Conservation (phyloP, 2,329 filamentous ascomycete species). For the Aureobasidium lini region DNA sequence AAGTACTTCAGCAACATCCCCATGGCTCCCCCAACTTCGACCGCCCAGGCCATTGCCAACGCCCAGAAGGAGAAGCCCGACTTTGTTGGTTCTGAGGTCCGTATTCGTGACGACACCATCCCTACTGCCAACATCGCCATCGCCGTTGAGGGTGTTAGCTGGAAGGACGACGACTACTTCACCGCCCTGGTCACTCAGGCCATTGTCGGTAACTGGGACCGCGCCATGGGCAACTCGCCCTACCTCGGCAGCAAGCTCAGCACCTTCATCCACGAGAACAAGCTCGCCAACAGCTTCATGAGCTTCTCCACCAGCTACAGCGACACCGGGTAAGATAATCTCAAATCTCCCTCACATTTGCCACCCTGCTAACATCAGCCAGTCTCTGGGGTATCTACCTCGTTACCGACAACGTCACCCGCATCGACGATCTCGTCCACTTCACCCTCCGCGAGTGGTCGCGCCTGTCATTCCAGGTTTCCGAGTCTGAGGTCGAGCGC, state of each 20-base stretch:
- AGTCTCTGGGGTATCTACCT: conserved; percentile 99
- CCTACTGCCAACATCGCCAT: conserved; percentile 96
- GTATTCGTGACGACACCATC: conserved; percentile 92
- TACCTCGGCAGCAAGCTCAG: conserved; percentile 98
- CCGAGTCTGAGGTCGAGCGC: conserved; percentile 86
- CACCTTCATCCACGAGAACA: conserved; percentile 86
- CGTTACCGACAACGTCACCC: conserved; percentile 79
- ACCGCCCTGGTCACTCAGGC: conserved; percentile 95
- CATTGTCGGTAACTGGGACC: conserved; percentile 99
- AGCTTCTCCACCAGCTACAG: conserved; percentile 99
- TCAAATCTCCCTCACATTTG: neutral
- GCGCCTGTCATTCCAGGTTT: conserved; percentile 81
- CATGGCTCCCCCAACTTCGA: conserved; percentile 63
- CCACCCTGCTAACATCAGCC: conserved; percentile 25
- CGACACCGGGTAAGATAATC: conserved; percentile 75
- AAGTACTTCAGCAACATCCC: conserved; percentile 85
- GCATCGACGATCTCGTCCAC: conserved; percentile 92
- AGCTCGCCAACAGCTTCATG: conserved; percentile 99
- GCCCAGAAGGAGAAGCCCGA: conserved; percentile 79
- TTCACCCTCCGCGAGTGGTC: conserved; percentile 98
- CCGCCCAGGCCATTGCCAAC: conserved; percentile 63
- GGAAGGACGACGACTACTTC: conserved; percentile 99
- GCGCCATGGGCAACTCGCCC: conserved; percentile 93
- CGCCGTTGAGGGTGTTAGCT: conserved; percentile 98
- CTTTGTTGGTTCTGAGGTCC: conserved; percentile 93